phyloP scores from a whole-genome alignment of 805 yeast species.

The Kluyveromyces lactis region DNA sequence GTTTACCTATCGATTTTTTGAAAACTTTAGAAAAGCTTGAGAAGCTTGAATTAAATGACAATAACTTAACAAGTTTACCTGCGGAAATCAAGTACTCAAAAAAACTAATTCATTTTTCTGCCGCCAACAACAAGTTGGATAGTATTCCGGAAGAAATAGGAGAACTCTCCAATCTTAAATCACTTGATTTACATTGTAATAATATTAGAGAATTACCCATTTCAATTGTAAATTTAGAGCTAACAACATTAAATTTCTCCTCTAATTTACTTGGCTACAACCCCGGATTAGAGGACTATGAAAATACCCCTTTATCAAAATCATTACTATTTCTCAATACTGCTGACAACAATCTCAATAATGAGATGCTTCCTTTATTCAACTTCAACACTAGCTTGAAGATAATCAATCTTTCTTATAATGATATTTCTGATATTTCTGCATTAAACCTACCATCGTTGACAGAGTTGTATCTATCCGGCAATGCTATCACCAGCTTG shows the following conservation, averaged over 20 bases:
- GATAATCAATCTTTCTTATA: conserved; percentile 70
- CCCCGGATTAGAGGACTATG: conserved; percentile 11
- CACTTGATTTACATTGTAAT: conserved; percentile 76
- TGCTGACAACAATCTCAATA: conserved; percentile 78
- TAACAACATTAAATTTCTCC: conserved; percentile 57
- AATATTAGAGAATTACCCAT: conserved; percentile 63
- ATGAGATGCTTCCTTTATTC: conserved; percentile 64
- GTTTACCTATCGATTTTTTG: conserved; percentile 59
- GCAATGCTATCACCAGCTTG: conserved; percentile 67
- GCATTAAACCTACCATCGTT: conserved; percentile 54
- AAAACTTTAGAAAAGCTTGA: conserved; percentile 57
- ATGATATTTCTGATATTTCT: conserved; percentile 77
- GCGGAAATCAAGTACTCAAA: conserved; percentile 51
- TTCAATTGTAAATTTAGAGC: conserved; percentile 57
- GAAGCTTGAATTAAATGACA: conserved; percentile 67
- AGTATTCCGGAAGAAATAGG: conserved; percentile 62
- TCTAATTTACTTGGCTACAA: conserved; percentile 52
- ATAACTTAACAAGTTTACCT: conserved; percentile 74
- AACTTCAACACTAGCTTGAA: conserved; percentile 50
- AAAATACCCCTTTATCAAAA: conserved; percentile 33
- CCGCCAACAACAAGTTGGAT: conserved; percentile 67
- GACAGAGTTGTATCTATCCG: conserved; percentile 66
- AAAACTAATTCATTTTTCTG: conserved; percentile 57
- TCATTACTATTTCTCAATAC: conserved; percentile 51
- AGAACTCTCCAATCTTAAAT: conserved; percentile 46